Evolutionary conservation across 192 early-diverging fungal species (phyloP).

Genomic region (Spizellomyces punctatus): DNA sequence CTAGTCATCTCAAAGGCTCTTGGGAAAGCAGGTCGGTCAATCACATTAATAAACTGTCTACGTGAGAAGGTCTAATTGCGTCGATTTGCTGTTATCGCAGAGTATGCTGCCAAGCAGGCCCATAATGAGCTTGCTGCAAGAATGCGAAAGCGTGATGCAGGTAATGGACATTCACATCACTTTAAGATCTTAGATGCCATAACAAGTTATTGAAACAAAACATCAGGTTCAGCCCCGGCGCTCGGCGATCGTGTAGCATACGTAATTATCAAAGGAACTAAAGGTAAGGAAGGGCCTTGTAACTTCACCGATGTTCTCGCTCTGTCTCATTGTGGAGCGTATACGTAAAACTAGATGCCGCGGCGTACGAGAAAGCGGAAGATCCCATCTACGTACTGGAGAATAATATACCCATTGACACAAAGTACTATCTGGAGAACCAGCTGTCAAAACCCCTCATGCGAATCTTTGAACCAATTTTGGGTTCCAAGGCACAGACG

Average conservation of each 20-base stretch:
- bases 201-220: background rate
- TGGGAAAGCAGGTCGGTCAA: slow-evolving; percentile 71
- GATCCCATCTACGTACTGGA: slow-evolving; percentile 99
- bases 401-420: slow-evolving; percentile 97
- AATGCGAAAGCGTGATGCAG: slow-evolving; percentile 95
- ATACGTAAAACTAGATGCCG: slow-evolving; percentile 51
- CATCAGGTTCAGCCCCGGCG: slow-evolving; percentile 81
- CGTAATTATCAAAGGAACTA: slow-evolving; percentile 88
- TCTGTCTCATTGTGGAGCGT: background rate
- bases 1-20: slow-evolving; percentile 96
- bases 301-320: background rate
- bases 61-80: background rate
- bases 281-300: slow-evolving; percentile 32
- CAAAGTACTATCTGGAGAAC: slow-evolving; percentile 94
- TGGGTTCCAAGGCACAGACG: slow-evolving; percentile 83
- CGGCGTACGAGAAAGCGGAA: slow-evolving; percentile 96
- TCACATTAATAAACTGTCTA: background rate
- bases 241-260: slow-evolving; percentile 97
- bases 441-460: slow-evolving; percentile 92
- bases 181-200: background rate
- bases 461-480: slow-evolving; percentile 95
- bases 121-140: slow-evolving; percentile 94
- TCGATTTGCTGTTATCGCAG: slow-evolving; percentile 32
- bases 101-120: slow-evolving; percentile 94
- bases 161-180: background rate